A percentile compares a stretch with the other conserved stretches of the same genome.
phyloP scores from a whole-genome alignment of 108 stramenopile genomes.

The Cyclotella cryptica region DNA sequence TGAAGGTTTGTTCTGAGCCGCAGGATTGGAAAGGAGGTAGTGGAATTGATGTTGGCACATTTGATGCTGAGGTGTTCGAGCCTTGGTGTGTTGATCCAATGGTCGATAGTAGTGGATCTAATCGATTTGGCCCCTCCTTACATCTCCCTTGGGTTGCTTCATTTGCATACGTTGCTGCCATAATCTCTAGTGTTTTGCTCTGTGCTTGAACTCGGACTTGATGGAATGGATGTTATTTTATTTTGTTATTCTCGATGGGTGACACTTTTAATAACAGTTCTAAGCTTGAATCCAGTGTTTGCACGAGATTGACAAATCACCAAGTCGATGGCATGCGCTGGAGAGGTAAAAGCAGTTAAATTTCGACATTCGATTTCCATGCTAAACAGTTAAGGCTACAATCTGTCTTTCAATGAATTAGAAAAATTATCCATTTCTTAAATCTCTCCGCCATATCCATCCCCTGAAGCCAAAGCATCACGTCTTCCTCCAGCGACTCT shows the following conservation, averaged over 20 bases:
- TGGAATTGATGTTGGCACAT: background rate
- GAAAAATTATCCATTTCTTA: conserved; percentile 5
- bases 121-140: background rate
- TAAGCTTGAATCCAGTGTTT: too few species aligned
- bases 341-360: background rate
- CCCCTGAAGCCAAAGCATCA: conserved; percentile 89
- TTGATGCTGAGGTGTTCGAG: background rate
- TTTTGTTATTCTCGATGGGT: too few species aligned
- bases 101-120: background rate
- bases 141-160: background rate
- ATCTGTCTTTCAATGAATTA: background rate
- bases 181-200: too few species aligned
- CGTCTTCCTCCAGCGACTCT: conserved; percentile 89
- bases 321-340: too few species aligned
- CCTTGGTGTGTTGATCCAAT: background rate
- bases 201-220: too few species aligned
- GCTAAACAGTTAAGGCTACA: background rate
- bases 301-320: too few species aligned
- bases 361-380: background rate
- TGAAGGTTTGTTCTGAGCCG: background rate
- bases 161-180: background rate
- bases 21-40: background rate
- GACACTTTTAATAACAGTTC: too few species aligned
- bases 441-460: conserved; percentile 92
- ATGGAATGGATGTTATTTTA: too few species aligned